Base-by-base conservation (phyloP, 208 protist species). In the Kentomonas sorsogonicus region DNA sequence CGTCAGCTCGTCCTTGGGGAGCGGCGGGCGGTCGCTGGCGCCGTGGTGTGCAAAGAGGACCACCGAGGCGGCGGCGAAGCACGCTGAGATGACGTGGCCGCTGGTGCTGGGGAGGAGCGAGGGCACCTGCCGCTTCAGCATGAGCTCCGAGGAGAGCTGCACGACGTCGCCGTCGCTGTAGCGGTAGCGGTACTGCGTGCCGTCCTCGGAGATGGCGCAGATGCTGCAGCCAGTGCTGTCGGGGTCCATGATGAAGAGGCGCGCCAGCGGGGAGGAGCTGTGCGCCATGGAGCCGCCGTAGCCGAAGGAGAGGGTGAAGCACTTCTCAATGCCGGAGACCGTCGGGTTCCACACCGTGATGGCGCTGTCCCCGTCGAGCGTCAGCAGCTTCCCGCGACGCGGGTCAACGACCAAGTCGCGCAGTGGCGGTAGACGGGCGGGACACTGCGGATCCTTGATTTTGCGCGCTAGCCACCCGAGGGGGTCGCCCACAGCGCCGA, bases 151-250 rank as follows among this genome's bases (percentile, higher is more conserved):
- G 16, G 47, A 48, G 57, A 64, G 67, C 38, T 72, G 67, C 27
- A 58, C 65, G 27, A 69, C 63, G 46, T 63, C 77, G 15, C 65
- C 39, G 60, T 79, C 71, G 31, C 70, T 61, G 62, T 86, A 91
- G 40, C 74, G 68, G 60, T 95, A 95, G 36, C 81, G 89, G 38
- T 87, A 91, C 62, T 89, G 83, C 16, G 93, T 83, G 13, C 89
- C 89, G 58, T 86, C 90, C 48, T 73, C 54, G 18, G 78, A 73
- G 36, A 82, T 61, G 22, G 75, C 80, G 53, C 86, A 59, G 26
- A 95, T 70, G 1, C 73, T 79, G 60, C 79, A 93, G 44, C 74
- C 82, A 34, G 89, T 77, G 31, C 69, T 69, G 55, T 87, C 76
- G 0, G 79, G 61, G 11, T 86, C 72, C 6, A 82, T 77, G 60